phyloP scores from a whole-genome alignment of 2,329 filamentous ascomycete species.

The Orbilia javanica region DNA sequence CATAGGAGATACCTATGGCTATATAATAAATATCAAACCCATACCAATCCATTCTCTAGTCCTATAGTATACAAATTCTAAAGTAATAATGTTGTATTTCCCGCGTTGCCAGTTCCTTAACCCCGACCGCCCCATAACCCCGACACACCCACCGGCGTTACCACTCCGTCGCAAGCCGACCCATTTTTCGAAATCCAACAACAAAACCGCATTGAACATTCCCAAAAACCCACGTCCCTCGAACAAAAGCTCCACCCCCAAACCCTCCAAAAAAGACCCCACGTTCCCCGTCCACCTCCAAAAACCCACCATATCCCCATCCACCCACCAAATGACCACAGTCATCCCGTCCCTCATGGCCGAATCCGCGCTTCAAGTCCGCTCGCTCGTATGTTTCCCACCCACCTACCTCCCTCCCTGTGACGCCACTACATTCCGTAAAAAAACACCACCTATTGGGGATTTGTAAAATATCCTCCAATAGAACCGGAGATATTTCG shows the following conservation, averaged over 20 bases:
- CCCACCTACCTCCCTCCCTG: not conserved
- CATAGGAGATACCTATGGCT: no score
- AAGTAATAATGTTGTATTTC: not conserved
- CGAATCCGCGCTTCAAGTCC: constrained; percentile 57
- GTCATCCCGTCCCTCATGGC: constrained; percentile 57
- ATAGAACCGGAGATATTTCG: no score
- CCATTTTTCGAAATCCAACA: constrained; percentile 2
- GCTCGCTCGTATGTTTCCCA: constrained; percentile 53
- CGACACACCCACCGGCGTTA: not conserved
- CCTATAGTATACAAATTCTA: not conserved
- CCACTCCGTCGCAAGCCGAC: constrained; percentile 2
- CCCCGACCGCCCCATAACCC: not conserved
- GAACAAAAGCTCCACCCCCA: no score
- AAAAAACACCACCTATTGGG: no score
- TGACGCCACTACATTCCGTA: not conserved
- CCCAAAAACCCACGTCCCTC: no score
- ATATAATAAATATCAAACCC: no score
- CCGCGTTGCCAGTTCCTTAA: not conserved
- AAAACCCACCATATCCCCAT: not conserved
- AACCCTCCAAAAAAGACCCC: not conserved
- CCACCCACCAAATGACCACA: constrained; percentile 23
- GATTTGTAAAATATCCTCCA: not conserved
- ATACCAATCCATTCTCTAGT: not conserved
- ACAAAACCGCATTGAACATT: no score
- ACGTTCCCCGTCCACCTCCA: not conserved